A percentile compares a stretch with the other conserved stretches of the same genome.
phyloP scores from a whole-genome alignment of 306 rosid species.

The Vigna unguiculata region DNA sequence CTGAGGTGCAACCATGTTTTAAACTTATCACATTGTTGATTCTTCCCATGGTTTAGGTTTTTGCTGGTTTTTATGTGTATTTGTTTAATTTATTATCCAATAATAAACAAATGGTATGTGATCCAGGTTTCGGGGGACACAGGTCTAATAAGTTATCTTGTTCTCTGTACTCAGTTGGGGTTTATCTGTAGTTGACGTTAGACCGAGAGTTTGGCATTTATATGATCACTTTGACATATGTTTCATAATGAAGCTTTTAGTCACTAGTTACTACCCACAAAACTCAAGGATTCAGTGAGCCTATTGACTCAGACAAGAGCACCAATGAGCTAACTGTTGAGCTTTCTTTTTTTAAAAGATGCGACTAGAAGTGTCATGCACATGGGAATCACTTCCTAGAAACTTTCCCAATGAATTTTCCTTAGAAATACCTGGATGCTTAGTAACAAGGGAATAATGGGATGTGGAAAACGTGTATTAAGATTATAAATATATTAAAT shows the following conservation, averaged over 20 bases:
- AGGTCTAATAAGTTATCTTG: not conserved
- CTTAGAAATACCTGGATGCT: not conserved
- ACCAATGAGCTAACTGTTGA: not conserved
- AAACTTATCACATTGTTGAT: conserved; percentile 18
- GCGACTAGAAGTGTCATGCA: not conserved
- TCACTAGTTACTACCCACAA: conserved; percentile 8
- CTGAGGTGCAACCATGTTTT: conserved; percentile 61
- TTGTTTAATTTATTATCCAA: not conserved
- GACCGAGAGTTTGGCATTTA: not conserved
- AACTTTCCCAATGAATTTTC: conserved; percentile 1
- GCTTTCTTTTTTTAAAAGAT: not conserved
- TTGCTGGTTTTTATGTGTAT: not conserved
- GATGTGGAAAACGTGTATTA: too few relatives aligned
- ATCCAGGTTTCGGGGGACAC: not conserved
- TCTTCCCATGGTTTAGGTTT: conserved; percentile 36
- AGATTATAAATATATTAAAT: too few relatives aligned
- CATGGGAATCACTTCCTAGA: conserved; percentile 4
- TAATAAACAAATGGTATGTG: not conserved
- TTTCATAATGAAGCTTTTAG: conserved; percentile 1
- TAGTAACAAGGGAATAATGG: conserved; percentile 1
- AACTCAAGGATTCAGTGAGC: conserved; percentile 29
- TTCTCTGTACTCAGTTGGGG: not conserved
- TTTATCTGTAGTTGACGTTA: not conserved
- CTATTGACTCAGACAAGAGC: conserved; percentile 15
- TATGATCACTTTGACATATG: not conserved